Base-by-base conservation (phyloP, 1,139 yeast genomes). In the Kazachstania sp. region DNA sequence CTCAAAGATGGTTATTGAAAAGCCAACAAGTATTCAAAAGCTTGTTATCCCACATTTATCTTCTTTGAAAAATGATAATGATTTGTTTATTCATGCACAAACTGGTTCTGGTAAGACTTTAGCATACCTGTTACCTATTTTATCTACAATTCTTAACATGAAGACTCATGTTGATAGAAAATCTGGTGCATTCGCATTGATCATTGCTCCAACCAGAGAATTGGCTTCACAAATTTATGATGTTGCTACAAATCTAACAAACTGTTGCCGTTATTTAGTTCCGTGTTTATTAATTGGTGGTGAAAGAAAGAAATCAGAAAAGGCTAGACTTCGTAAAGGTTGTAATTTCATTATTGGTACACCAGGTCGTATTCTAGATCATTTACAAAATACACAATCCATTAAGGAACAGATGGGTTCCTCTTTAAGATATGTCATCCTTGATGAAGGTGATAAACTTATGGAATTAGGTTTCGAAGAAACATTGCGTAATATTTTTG, bases 391-490 rank as follows among this genome's bases (percentile, higher is more conserved):
- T 63, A 92, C 98, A 0, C 71, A 73, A 48, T 76, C 81, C 1
- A 74, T 88, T 59, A 85, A 92, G 0, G 77, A 75, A 49, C 78
- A 83, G 19, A 82, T 87, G 54, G 68, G 86, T 30, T 72, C 85
- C 7, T 80, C 86, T 49, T 73, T 90, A 43, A 72, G 96, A 58
- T 92, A 88, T 77, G 75, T 90, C 30, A 81, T 92, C 16, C 67
- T 92, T 53, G 98, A 92, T 69, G 98, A 92, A 72, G 98, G 97
- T 64, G 98, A 92, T 68, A 78, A 90, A 56, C 74, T 92, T 58
- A 86, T 92, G 77, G 98, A 92, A 59, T 73, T 92, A 50, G 98
- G 98, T 1, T 92, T 92, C 61, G 97, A 92, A 66, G 97, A 92
- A 62, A 86, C 96, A 1, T 81, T 92, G 51, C 74, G 86, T 23